Evolutionary conservation across 139 green algal species (phyloP).

Genomic region (Picochlorum sp.): DNA sequence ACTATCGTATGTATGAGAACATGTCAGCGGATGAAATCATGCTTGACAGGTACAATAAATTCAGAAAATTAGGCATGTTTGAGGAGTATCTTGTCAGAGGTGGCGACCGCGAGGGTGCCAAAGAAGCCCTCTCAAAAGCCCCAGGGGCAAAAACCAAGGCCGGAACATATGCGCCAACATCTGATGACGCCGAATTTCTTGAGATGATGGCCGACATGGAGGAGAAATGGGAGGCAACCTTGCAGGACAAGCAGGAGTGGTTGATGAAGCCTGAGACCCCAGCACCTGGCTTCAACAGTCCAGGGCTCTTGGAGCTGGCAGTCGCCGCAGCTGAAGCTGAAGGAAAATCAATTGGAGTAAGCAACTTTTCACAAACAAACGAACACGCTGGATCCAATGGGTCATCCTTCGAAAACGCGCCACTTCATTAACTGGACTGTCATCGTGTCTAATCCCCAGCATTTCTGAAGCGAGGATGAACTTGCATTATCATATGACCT

Average conservation of each 20-base stretch:
- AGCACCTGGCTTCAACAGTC: constrained; percentile 6
- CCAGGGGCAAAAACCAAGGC: constrained; percentile 54
- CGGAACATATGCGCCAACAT: constrained; percentile 62
- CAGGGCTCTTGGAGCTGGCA: constrained; percentile 27
- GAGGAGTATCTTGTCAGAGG: constrained; percentile 70
- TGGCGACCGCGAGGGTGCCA: constrained; percentile 44
- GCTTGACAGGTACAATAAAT: constrained; percentile 77
- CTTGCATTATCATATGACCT: too few species aligned
- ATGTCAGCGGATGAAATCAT: constrained; percentile 71
- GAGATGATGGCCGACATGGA: constrained; percentile 66
- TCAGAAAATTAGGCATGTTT: constrained; percentile 64
- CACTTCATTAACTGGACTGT: too few species aligned
- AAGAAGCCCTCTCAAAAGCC: constrained; percentile 39
- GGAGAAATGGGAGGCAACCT: constrained; percentile 57
- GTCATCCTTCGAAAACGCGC: too few species aligned
- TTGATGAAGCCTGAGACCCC: constrained; percentile 44
- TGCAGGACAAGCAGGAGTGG: constrained; percentile 60
- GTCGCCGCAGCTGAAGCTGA: constrained; percentile 4
- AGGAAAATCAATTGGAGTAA: background rate
- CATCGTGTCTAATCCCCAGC: too few species aligned
- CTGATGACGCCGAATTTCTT: constrained; percentile 65
- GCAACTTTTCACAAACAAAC: background rate
- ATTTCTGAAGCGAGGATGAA: too few species aligned
- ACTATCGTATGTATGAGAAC: constrained; percentile 46
- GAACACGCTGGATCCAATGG: background rate